Conservation (phyloP, 2,329 filamentous ascomycete genomes). For the Beauveria caledonica region DNA sequence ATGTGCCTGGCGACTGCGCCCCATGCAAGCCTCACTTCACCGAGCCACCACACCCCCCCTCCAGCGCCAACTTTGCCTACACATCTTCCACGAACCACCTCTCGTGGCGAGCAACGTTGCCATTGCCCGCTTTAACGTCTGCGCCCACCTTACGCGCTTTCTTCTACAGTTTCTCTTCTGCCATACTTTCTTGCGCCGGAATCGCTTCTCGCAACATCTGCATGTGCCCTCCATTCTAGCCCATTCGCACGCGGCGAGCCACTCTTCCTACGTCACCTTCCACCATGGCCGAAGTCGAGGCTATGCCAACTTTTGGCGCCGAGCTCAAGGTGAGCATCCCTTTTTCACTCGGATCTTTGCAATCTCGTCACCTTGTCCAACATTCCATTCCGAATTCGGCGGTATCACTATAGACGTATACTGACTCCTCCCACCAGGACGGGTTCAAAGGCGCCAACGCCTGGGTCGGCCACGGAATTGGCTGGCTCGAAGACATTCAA, state of each 20-base stretch:
- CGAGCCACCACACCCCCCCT: constrained; percentile 1
- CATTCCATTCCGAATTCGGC: background rate
- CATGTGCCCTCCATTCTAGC: background rate
- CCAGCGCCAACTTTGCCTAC: constrained; percentile 5
- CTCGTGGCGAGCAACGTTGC: constrained; percentile 4
- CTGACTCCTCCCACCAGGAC: constrained; percentile 51
- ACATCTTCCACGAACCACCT: background rate
- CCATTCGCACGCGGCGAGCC: constrained; percentile 6
- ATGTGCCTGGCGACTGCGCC: background rate
- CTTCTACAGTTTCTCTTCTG: background rate
- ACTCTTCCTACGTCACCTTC: background rate
- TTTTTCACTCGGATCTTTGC: too few species aligned
- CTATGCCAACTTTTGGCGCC: constrained; percentile 78
- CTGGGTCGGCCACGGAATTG: constrained; percentile 84
- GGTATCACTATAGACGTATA: constrained; percentile 12
- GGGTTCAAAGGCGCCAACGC: constrained; percentile 90
- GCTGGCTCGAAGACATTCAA: constrained; percentile 94
- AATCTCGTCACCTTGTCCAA: background rate
- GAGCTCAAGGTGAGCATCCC: constrained; percentile 69
- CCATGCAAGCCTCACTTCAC: background rate
- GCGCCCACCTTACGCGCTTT: background rate
- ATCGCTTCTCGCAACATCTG: background rate
- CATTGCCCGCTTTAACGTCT: background rate
- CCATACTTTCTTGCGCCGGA: background rate
- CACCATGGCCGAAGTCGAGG: constrained; percentile 73